Evolutionary conservation across 1,284 basidiomycete species (phyloP).

Genomic region (Austroboletus novae-zelandiae): DNA sequence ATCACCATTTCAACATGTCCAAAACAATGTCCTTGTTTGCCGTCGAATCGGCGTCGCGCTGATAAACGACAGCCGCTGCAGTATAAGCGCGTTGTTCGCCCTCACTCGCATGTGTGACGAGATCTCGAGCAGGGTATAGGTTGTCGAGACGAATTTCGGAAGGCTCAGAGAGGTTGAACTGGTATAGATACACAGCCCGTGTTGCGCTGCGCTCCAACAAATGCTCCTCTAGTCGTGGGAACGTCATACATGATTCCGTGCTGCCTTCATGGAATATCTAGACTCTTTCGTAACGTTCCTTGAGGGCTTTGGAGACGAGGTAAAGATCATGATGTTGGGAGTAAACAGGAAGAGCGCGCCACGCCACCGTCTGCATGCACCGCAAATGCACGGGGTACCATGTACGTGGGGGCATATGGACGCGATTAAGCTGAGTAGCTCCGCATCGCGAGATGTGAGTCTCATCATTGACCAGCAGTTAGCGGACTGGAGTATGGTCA

Average conservation of each 20-base stretch:
- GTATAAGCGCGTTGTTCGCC: slow-evolving; percentile 12
- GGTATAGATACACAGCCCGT: slow-evolving; percentile 7
- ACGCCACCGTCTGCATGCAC: slow-evolving; percentile 37
- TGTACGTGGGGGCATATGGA: slow-evolving; percentile 27
- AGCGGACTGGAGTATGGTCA: slow-evolving; percentile 39
- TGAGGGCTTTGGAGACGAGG: slow-evolving; percentile 26
- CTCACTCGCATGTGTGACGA: neutral
- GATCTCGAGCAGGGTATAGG: slow-evolving; percentile 9
- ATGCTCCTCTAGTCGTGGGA: slow-evolving; percentile 4
- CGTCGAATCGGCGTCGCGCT: neutral
- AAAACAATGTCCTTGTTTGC: neutral
- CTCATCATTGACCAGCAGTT: slow-evolving; percentile 40
- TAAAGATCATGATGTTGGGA: slow-evolving; percentile 37
- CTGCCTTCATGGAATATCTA: slow-evolving; percentile 3
- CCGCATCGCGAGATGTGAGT: slow-evolving; percentile 27
- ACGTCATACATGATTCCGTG: neutral
- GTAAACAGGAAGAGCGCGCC: slow-evolving; percentile 14
- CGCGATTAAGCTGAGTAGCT: slow-evolving; percentile 35
- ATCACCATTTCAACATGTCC: slow-evolving; percentile 4
- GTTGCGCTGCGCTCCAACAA: neutral
- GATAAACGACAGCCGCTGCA: slow-evolving; percentile 5
- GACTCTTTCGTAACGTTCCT: slow-evolving; percentile 27
- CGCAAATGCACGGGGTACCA: slow-evolving; percentile 11
- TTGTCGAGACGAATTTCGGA: slow-evolving; percentile 1
- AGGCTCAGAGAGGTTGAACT: slow-evolving; percentile 1